phyloP scores from a whole-genome alignment of 768 basidiomycete genomes.

The Mycena chlorophos region DNA sequence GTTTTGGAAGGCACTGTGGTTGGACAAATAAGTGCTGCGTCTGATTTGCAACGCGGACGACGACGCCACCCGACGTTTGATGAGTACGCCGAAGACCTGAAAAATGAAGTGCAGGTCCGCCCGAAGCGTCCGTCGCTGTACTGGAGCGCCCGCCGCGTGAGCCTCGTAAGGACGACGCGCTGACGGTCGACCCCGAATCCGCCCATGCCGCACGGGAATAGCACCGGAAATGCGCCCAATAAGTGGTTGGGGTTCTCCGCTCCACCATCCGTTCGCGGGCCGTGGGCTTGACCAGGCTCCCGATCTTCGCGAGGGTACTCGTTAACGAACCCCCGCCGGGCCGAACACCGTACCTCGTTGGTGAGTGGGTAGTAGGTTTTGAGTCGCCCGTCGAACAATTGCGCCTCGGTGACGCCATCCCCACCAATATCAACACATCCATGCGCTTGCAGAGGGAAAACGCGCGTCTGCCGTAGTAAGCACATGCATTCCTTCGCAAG shows the following conservation, averaged over 20 bases:
- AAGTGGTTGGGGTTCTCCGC: constrained; percentile 12
- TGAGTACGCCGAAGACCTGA: constrained; percentile 12
- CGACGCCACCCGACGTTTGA: constrained; percentile 1
- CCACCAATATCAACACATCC: neutral
- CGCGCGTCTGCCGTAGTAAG: neutral
- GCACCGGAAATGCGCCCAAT: constrained; percentile 18
- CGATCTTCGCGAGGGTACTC: neutral
- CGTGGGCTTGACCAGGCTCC: too few species aligned
- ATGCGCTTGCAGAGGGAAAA: neutral
- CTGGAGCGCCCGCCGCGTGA: constrained; percentile 22
- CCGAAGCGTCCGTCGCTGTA: constrained; percentile 23
- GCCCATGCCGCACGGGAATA: constrained; percentile 29
- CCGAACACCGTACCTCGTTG: neutral
- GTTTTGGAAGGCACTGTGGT: neutral
- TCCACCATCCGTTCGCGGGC: constrained; percentile 1
- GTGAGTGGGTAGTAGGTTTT: neutral
- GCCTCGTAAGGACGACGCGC: constrained; percentile 12
- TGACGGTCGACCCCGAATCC: constrained; percentile 21
- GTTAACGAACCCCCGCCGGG: neutral
- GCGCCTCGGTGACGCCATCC: neutral
- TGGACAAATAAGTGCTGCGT: neutral
- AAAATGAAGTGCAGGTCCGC: constrained; percentile 6
- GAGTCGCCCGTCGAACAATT: neutral
- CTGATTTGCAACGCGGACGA: constrained; percentile 14
- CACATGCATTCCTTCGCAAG: too few species aligned